Conservation (phyloP, 805 yeast genomes). For the Kazachstania taianensis region DNA sequence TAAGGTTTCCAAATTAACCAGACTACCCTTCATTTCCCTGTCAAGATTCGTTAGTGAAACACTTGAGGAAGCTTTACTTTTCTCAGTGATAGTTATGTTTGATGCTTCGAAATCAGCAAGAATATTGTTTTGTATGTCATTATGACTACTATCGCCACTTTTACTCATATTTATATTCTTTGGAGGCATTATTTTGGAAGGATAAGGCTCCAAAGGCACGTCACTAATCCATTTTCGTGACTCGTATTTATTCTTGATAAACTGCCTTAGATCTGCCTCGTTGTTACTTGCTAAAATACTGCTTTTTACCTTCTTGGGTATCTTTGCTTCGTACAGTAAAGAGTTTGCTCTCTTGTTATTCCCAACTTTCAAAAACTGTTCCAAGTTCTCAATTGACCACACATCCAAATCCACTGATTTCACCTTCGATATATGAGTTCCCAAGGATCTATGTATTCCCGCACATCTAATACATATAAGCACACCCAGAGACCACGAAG, state of each 20-base stretch:
- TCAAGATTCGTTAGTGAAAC: too few relatives aligned
- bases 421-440: constrained; percentile 88
- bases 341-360: constrained; percentile 58
- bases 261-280: constrained; percentile 72
- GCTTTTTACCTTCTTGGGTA: too few relatives aligned
- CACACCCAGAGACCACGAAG: constrained; percentile 93
- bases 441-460: constrained; percentile 90
- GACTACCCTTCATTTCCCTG: too few relatives aligned
- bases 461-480: constrained; percentile 91
- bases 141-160: too few relatives aligned
- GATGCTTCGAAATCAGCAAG: too few relatives aligned
- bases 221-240: constrained; percentile 66
- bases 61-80: too few relatives aligned
- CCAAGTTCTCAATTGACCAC: constrained; percentile 90
- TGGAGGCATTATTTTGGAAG: constrained; percentile 18
- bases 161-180: too few relatives aligned
- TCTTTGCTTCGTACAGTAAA: constrained; percentile 68
- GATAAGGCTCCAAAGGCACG: neutral
- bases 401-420: constrained; percentile 90
- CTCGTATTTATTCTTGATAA: constrained; percentile 86
- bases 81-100: too few relatives aligned
- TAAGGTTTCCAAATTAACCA: too few relatives aligned
- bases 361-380: constrained; percentile 76
- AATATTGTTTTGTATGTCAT: too few relatives aligned
- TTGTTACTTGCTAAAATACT: constrained; percentile 47